Evolutionary conservation across 1,139 yeast species (phyloP).

Genomic region (Diutina siamensis): DNA sequence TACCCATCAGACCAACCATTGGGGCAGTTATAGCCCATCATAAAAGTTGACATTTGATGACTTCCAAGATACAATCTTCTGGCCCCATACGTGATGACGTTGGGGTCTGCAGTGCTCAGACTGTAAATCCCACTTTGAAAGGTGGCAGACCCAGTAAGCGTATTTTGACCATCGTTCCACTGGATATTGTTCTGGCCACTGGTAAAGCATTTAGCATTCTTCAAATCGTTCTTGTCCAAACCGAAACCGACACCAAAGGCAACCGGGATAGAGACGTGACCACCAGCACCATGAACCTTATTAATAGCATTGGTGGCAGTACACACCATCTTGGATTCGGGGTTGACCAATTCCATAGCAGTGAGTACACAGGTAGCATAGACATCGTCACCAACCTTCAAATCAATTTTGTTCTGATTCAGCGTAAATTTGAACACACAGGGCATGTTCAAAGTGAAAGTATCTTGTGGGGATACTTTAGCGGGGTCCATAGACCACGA

Average conservation of each 20-base stretch:
- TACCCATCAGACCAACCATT: neutral
- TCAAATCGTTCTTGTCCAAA: constrained; percentile 13
- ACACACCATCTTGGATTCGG: constrained; percentile 18
- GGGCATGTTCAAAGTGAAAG: constrained; percentile 21
- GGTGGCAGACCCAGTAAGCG: neutral
- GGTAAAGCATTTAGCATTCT: constrained; percentile 13
- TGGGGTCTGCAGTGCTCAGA: neutral
- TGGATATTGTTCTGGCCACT: neutral
- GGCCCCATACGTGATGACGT: neutral
- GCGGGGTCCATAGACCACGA: neutral
- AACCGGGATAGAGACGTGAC: constrained; percentile 17
- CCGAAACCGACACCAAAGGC: constrained; percentile 19
- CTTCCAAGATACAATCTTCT: neutral
- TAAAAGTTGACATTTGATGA: neutral
- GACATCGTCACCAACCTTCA: constrained; percentile 12
- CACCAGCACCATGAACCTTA: constrained; percentile 11
- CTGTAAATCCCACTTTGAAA: neutral
- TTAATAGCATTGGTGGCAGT: constrained; percentile 12
- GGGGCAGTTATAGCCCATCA: neutral
- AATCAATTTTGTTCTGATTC: constrained; percentile 10
- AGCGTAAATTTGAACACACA: constrained; percentile 18
- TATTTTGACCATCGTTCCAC: neutral
- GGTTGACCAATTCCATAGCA: constrained; percentile 16
- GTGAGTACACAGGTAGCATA: constrained; percentile 19
- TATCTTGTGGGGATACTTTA: constrained; percentile 18